Evolutionary conservation across 2,329 filamentous ascomycete species (phyloP), one percentile per base, ranked within the genome.

Genomic region (Phialemonium atrogriseum): DNA sequence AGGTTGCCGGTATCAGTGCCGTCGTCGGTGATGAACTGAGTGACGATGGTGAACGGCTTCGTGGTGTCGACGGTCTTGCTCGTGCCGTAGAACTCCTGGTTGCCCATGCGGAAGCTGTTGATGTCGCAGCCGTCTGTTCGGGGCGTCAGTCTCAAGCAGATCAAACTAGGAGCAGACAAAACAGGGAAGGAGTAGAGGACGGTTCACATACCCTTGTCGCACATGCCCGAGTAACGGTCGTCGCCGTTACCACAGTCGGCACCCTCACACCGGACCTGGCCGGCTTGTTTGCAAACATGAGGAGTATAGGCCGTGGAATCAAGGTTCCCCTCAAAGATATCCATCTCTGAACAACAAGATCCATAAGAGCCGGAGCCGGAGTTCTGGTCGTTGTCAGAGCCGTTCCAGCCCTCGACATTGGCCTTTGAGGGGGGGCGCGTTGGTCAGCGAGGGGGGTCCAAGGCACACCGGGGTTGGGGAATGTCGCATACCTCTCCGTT

Each of bases 321-420:
- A 34, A 56, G 61, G 59, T 78, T 77, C 37, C 72, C 72, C 53
- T 78, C 77, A 76, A 77, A 81, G 54, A 64, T 52, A 42, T 76
- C 71, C 60, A 77, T 73, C 54, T 77, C 72, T 24, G 67, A 54
- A 51, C 71, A 76, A 60, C 70, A 75, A 20, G 68, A 61, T 34
- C 72, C 72, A 34, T 60, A 56, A 24, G 57, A 58, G 36, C 68
- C 68, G 10, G 56, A 50, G 26, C 70, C 71, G 26, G 67, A 62
- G 47, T 68, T 69, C 39, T 52, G 42, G 49, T 77, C 70, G 42
- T 59, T 70, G 26, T 43, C 44, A 1, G 66, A 68, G 9, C 69
- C 56, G 18, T 44, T 38, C 66, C 66, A 70, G 36, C 64, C 64
- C 33, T 68, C 62, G 16, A 62, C 52, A 46, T 70, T 70, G 39